Evolutionary conservation across 345 rosid species (phyloP).

Genomic region (Euphorbia pulcherrima): DNA sequence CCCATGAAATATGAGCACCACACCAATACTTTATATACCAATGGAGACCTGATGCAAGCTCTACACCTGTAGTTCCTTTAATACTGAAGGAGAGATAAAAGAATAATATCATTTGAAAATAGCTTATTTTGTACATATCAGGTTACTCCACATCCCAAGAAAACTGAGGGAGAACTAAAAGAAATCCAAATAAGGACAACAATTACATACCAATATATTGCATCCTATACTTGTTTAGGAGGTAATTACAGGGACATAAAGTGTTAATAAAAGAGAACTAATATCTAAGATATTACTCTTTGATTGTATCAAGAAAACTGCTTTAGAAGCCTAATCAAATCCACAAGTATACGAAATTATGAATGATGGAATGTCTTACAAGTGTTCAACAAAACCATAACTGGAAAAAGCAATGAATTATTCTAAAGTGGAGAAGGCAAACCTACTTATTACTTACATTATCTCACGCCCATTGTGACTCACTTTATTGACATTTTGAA

Average conservation of each 20-base stretch:
- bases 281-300: background rate
- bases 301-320: background rate
- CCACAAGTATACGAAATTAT: background rate
- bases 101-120: conserved; percentile 1
- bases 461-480: conserved; percentile 56
- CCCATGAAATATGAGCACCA: conserved; percentile 92
- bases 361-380: background rate
- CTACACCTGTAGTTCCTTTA: conserved; percentile 81
- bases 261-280: background rate
- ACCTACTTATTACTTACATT: conserved; percentile 54
- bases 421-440: conserved; percentile 13
- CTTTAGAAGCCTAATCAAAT: background rate
- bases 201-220: background rate
- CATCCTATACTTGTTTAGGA: background rate
- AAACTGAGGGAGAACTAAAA: background rate
- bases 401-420: conserved; percentile 7
- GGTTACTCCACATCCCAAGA: background rate
- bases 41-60: conserved; percentile 82
- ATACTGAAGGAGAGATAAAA: conserved; percentile 39
- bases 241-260: background rate
- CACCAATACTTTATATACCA: conserved; percentile 89
- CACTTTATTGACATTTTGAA: conserved; percentile 39
- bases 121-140: background rate
- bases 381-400: background rate
- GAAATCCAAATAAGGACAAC: background rate